These are phyloP conservation scores for Trichosporon ovoides DNA, from an alignment of 1,284 basidiomycete genomes.

Conservation along the genomic window DNA sequence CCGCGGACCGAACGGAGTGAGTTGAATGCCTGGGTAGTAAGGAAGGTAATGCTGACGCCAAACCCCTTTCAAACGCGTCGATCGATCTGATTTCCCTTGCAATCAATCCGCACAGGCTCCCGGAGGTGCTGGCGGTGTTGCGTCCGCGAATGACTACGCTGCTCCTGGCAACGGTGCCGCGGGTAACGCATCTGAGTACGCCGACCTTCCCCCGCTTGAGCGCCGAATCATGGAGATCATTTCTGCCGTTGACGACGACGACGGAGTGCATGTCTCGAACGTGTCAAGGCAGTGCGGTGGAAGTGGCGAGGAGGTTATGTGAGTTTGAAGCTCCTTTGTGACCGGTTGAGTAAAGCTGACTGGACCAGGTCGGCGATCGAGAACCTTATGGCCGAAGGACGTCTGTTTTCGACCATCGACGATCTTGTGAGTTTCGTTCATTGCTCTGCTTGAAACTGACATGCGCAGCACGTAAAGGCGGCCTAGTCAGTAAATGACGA, in stretches of 20 bases:
- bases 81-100: not conserved
- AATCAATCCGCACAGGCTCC: not conserved
- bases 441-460: not conserved
- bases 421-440: conserved; percentile 49
- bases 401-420: conserved; percentile 64
- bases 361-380: conserved; percentile 59
- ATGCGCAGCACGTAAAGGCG: conserved; percentile 32
- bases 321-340: conserved; percentile 28
- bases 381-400: conserved; percentile 61
- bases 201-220: conserved; percentile 59
- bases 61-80: not conserved
- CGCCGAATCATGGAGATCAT: conserved; percentile 63
- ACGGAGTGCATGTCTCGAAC: conserved; percentile 61
- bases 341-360: conserved; percentile 7
- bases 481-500: conserved; percentile 9
- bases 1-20: conserved; percentile 41
- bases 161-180: conserved; percentile 19
- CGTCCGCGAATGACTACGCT: conserved; percentile 34
- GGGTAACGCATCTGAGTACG: conserved; percentile 41
- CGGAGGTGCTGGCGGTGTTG: conserved; percentile 7
- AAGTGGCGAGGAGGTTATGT: conserved; percentile 49
- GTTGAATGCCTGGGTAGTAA: conserved; percentile 7
- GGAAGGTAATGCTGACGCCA: not conserved
- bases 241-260: conserved; percentile 45
- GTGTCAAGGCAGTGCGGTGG: conserved; percentile 51